Conservation (phyloP, 2,329 filamentous ascomycete genomes). For the Diatrype stigma region DNA sequence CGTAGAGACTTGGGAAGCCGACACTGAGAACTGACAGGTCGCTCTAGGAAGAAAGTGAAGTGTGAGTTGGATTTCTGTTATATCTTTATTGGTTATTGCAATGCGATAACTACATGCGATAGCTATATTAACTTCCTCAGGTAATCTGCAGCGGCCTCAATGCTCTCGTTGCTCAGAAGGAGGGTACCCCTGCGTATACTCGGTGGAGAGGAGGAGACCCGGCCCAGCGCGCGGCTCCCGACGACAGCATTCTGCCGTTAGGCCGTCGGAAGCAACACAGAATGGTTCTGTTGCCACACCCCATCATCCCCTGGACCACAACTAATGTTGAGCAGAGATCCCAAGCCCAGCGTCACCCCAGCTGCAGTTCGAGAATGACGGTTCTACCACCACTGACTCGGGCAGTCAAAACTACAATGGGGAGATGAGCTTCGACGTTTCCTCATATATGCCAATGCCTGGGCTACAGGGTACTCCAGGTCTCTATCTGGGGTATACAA, state of each 20-base stretch:
- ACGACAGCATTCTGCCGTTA: constrained; percentile 7
- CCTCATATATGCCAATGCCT: constrained; percentile 3
- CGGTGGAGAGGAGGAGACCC: constrained; percentile 24
- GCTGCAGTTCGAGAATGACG: background rate
- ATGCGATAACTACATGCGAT: background rate
- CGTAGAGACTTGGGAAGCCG: background rate
- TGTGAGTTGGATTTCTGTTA: constrained; percentile 10
- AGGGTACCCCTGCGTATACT: constrained; percentile 25
- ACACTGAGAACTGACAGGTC: constrained; percentile 4
- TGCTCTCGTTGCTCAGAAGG: constrained; percentile 31
- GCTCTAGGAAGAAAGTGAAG: constrained; percentile 23
- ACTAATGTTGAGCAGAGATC: background rate
- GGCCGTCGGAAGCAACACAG: background rate
- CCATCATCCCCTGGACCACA: background rate
- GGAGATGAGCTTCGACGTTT: constrained; percentile 5
- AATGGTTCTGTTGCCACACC: background rate
- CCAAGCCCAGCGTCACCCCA: background rate
- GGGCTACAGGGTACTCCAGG: background rate
- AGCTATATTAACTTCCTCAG: constrained; percentile 12
- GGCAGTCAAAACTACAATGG: constrained; percentile 1
- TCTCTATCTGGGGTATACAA: constrained; percentile 15
- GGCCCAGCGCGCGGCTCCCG: constrained; percentile 26
- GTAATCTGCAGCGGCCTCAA: constrained; percentile 24
- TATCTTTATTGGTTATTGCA: background rate
- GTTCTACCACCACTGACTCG: background rate